These are phyloP conservation scores for Rheum nobile DNA, from an alignment of 148 eudicot genomes.

Conservation along the genomic window DNA sequence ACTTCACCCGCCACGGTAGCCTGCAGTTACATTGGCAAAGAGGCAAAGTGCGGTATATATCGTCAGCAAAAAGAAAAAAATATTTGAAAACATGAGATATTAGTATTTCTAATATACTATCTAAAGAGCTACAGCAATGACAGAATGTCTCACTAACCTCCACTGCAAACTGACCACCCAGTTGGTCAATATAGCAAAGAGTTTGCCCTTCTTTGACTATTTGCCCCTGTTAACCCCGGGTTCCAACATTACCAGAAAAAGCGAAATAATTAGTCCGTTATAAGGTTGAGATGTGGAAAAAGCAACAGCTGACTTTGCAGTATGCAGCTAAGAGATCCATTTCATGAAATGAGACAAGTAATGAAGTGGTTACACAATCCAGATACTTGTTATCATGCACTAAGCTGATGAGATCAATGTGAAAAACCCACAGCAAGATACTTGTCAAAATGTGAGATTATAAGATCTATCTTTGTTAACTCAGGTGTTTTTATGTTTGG, in stretches of 20 bases:
- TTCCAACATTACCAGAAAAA: neutral
- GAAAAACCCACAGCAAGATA: neutral
- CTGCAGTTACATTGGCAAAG: conserved; percentile 26
- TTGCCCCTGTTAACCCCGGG: conserved; percentile 46
- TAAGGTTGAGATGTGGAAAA: neutral
- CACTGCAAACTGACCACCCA: conserved; percentile 67
- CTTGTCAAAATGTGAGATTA: neutral
- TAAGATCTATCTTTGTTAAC: neutral
- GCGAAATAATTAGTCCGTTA: neutral
- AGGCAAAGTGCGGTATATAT: neutral
- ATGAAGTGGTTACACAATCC: neutral
- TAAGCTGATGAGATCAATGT: neutral
- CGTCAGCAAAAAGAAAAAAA: neutral
- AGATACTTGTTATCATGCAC: neutral
- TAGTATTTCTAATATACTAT: neutral
- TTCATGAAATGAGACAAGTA: neutral
- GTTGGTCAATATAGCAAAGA: conserved; percentile 82
- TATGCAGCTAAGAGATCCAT: neutral
- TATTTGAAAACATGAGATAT: neutral
- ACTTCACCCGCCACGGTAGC: conserved; percentile 74
- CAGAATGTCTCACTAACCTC: conserved; percentile 33
- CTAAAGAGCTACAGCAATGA: neutral
- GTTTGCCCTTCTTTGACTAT: conserved; percentile 85
- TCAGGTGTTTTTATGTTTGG: neutral
- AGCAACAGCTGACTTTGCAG: neutral